Evolutionary conservation across 768 basidiomycete genomes (phyloP).

Genomic region (Hydnomerulius pinastri): DNA sequence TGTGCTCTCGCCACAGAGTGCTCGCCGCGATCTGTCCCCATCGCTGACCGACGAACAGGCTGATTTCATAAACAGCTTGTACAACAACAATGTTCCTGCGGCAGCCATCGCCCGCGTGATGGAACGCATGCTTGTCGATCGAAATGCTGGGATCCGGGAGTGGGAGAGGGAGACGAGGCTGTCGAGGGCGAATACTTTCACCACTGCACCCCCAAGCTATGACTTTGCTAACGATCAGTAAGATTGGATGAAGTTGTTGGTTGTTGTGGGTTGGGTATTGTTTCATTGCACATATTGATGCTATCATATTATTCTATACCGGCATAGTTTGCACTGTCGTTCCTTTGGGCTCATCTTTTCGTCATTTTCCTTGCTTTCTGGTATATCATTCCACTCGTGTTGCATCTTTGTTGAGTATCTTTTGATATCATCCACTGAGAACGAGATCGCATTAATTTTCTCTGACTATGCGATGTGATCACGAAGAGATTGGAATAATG

Average conservation of each 20-base stretch:
- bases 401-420: no score
- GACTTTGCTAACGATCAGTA: background rate
- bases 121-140: constrained; percentile 25
- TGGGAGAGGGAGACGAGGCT: constrained; percentile 24
- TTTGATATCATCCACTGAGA: no score
- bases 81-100: constrained; percentile 23
- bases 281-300: background rate
- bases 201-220: constrained; percentile 8
- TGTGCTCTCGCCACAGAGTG: background rate
- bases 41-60: constrained; percentile 26
- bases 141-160: constrained; percentile 16
- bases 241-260: background rate
- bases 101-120: constrained; percentile 25
- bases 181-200: constrained; percentile 15
- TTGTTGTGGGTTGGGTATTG: background rate
- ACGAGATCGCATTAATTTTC: no score
- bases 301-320: background rate
- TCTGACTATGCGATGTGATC: no score
- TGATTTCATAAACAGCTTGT: constrained; percentile 23
- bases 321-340: background rate
- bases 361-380: no score
- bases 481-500: no score
- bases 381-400: no score
- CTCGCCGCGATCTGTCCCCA: constrained; percentile 7
- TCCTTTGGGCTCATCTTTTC: no score